Base-by-base conservation (phyloP, 495 filamentous ascomycete genomes). In the Neurospora intermedia region DNA sequence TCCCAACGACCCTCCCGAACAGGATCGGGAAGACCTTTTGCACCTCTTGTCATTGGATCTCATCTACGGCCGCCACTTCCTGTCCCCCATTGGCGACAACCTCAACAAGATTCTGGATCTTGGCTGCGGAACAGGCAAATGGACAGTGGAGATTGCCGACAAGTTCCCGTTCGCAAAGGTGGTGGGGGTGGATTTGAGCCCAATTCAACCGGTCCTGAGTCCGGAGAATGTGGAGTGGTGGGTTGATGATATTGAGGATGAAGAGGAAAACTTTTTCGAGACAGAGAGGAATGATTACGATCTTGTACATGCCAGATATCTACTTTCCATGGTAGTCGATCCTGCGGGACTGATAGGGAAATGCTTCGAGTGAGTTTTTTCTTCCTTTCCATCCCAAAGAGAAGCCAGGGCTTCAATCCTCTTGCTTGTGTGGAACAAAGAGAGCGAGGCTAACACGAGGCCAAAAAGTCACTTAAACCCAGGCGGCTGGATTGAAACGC, bases 101-200 rank as follows among this genome's bases (percentile, higher is more conserved):
- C 86, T 87, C 3, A 76, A 84, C 62, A 81, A 80, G 69, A 87
- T 91, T 39, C 82, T 91, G 39, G 89, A 91, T 74, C 84, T 91
- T 35, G 89, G 89, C 42, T 89, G 87, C 1, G 87, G 87, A n/a
- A 89, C 87, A 0, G 88, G 84, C 27, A 81, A 84, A 75, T 91
- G 89, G 89, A 85, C 89, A 2, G 88, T 91, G 69, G 88, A 90
- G 73, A 75, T 88, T 66, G 87, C 77, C 40, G 79, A 82, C 43
- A 54, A 72, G 45, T 83, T 74, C 46, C 82, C 81, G 16, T 74
- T 69, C 54, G 81, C 83, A 15, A 48, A 76, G 35, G 74, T 86
- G 11, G 69, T 75, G 11, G 82, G 82, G 1, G 74, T 75, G 48
- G 79, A 82, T 70, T 73, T 82, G 45, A 77, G 78, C 35, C 74